Percentiles rank a stretch among this genome's conserved stretches.
These are phyloP conservation scores for Leavenworthia alabamica DNA, from an alignment of 345 rosid genomes.

Conservation along the genomic window DNA sequence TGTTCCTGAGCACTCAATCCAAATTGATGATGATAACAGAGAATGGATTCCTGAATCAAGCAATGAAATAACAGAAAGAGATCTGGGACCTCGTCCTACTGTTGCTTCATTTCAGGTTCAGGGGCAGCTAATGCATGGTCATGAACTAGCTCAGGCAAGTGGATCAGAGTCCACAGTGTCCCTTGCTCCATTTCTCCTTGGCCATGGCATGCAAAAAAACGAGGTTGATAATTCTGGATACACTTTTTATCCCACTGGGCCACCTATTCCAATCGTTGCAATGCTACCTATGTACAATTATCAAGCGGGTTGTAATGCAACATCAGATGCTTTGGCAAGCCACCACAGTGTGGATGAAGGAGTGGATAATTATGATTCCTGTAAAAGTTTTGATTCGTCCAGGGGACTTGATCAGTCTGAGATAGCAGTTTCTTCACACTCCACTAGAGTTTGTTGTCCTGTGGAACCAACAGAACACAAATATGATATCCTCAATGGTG, in stretches of 20 bases:
- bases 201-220: constrained; percentile 57
- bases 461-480: constrained; percentile 48
- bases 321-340: constrained; percentile 49
- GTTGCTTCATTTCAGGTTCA: constrained; percentile 46
- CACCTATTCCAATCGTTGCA: constrained; percentile 69
- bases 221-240: constrained; percentile 49
- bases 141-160: constrained; percentile 55
- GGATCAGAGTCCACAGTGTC: constrained; percentile 60
- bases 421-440: constrained; percentile 37
- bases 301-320: constrained; percentile 42
- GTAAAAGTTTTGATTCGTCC: constrained; percentile 49
- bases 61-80: constrained; percentile 52
- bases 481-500: constrained; percentile 74
- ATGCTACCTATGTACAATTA: constrained; percentile 54
- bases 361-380: constrained; percentile 42
- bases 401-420: constrained; percentile 57
- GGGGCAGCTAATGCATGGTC: constrained; percentile 54
- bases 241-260: constrained; percentile 67
- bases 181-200: constrained; percentile 49
- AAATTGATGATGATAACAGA: constrained; percentile 52
- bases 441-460: constrained; percentile 37
- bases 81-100: constrained; percentile 37
- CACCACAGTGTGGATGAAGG: constrained; percentile 51
- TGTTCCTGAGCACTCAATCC: constrained; percentile 57
- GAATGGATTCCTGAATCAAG: constrained; percentile 49